These are phyloP conservation scores for Aspergillus heteromorphus DNA, from an alignment of 495 filamentous ascomycete genomes.

Conservation along the genomic window DNA sequence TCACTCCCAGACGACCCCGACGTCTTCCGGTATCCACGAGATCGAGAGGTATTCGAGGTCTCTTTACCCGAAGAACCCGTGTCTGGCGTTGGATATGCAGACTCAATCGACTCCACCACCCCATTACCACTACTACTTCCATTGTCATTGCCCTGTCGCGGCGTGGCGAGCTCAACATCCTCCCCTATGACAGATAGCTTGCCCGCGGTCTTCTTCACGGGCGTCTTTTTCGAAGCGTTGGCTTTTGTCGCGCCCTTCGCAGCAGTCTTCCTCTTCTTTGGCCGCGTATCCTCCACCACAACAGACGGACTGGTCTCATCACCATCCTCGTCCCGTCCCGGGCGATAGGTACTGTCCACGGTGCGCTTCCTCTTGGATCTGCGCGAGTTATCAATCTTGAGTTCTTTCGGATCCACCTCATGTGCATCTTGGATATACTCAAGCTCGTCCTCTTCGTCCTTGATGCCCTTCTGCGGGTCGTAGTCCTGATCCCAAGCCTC, in stretches of 20 bases:
- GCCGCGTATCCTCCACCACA: neutral
- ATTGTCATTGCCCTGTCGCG: neutral
- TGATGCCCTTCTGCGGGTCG: neutral
- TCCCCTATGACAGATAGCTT: neutral
- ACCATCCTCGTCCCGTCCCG: neutral
- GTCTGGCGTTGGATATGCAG: neutral
- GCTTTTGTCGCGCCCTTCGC: neutral
- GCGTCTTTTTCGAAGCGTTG: neutral
- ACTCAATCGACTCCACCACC: too few species aligned
- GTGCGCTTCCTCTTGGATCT: neutral
- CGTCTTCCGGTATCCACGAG: too few species aligned
- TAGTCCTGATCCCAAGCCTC: neutral
- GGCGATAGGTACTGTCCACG: neutral
- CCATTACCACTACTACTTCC: too few species aligned
- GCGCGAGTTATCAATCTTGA: neutral
- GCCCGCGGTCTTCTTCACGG: neutral
- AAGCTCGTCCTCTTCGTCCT: neutral
- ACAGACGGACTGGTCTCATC: too few species aligned
- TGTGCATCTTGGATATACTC: neutral
- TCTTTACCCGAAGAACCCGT: neutral
- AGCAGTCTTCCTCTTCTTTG: neutral
- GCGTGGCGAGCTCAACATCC: neutral
- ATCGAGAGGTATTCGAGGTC: too few species aligned
- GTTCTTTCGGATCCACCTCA: neutral
- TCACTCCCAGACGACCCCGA: too few species aligned